Percentiles rank a stretch among this genome's conserved stretches.
Conservation (phyloP, 164 flowering plant species). For the Stephania japonica region DNA sequence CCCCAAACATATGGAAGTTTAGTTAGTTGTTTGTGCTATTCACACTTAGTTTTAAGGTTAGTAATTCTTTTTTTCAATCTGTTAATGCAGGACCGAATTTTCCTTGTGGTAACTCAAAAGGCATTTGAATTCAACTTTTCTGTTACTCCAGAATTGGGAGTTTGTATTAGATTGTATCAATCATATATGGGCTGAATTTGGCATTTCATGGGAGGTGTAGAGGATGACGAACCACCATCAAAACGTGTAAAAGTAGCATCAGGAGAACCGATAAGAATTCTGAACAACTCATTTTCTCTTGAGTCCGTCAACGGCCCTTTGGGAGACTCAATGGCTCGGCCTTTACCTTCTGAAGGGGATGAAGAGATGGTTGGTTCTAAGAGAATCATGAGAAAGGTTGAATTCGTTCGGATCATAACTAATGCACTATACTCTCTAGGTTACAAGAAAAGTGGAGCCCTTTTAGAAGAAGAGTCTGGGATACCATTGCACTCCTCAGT, state of each 20-base stretch:
- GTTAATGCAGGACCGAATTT: not conserved
- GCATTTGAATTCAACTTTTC: not conserved
- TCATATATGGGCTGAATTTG: slow-evolving; percentile 75
- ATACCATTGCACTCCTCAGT: slow-evolving; percentile 60
- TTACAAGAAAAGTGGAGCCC: slow-evolving; percentile 54
- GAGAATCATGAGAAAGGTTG: slow-evolving; percentile 56
- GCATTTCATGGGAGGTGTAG: slow-evolving; percentile 96
- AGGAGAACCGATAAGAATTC: slow-evolving; percentile 30
- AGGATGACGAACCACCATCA: slow-evolving; percentile 73
- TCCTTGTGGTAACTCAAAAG: not conserved
- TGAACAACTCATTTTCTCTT: slow-evolving; percentile 31
- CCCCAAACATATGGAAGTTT: not conserved
- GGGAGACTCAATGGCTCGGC: slow-evolving; percentile 66
- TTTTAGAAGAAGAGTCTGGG: slow-evolving; percentile 85
- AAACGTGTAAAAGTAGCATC: slow-evolving; percentile 69
- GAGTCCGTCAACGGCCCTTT: slow-evolving; percentile 42
- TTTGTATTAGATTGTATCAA: not conserved
- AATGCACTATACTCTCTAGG: slow-evolving; percentile 80
- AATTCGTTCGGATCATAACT: slow-evolving; percentile 65
- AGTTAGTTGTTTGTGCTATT: not conserved
- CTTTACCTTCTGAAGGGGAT: slow-evolving; percentile 49
- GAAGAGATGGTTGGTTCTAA: slow-evolving; percentile 62
- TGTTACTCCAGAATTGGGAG: slow-evolving; percentile 5
- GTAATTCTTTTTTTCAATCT: not conserved
- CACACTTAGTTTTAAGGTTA: not conserved